Evolutionary conservation across 129 eudicot genomes (phyloP).

Genomic region (Sambucus nigra): DNA sequence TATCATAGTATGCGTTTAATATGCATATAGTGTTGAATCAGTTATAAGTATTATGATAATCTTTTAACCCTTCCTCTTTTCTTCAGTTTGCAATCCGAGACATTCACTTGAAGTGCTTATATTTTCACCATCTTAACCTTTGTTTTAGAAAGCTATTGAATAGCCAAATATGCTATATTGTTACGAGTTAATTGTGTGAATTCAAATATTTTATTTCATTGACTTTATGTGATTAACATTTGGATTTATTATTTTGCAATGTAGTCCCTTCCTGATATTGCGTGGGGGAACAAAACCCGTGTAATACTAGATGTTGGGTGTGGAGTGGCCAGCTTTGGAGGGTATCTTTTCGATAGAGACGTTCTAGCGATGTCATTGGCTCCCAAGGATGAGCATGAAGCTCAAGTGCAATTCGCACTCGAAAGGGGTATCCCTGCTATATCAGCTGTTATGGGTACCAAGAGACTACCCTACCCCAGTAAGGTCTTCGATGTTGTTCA

Average conservation of each 20-base stretch:
- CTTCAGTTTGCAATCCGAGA: too few relatives aligned
- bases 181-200: too few relatives aligned
- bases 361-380: slow-evolving; percentile 62
- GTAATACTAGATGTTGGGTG: slow-evolving; percentile 68
- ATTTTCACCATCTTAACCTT: too few relatives aligned
- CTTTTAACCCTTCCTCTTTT: too few relatives aligned
- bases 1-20: too few relatives aligned
- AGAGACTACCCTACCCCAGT: slow-evolving; percentile 50
- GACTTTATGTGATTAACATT: not conserved
- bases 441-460: slow-evolving; percentile 68
- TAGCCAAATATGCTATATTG: too few relatives aligned
- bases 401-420: slow-evolving; percentile 65
- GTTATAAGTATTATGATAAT: too few relatives aligned
- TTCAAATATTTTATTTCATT: not conserved
- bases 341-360: slow-evolving; percentile 56
- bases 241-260: not conserved
- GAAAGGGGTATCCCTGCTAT: slow-evolving; percentile 73
- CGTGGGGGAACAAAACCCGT: slow-evolving; percentile 60
- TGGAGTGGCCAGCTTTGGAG: slow-evolving; percentile 73
- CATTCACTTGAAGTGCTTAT: too few relatives aligned
- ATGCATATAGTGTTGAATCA: too few relatives aligned
- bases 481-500: slow-evolving; percentile 54
- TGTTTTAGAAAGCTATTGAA: too few relatives aligned
- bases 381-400: slow-evolving; percentile 75
- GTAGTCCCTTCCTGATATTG: slow-evolving; percentile 51